Evolutionary conservation across 2,329 filamentous ascomycete species (phyloP), one percentile per base, ranked within the genome.

Genomic region (Penicillium decumbens): DNA sequence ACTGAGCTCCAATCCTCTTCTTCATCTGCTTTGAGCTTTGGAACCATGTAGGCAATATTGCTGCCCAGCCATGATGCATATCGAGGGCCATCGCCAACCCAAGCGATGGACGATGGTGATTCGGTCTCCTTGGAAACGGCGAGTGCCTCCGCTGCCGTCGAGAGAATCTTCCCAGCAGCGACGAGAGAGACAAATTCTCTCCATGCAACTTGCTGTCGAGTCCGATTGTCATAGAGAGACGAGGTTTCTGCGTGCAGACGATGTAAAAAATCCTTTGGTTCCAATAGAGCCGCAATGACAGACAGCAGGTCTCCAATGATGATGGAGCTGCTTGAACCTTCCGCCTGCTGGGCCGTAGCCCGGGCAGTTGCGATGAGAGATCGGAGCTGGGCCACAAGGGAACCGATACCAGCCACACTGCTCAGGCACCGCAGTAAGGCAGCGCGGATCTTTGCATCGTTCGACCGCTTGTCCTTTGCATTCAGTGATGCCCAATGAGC

Each of bases 381-480:
- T 51, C 81, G 83, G 27, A 95, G 72, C 45, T 85, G 82, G n/a
- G 83, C 77, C 8, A 90, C 67, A 25, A 91, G 65, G n/a, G 88
- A 86, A 53, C 89, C 92, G 28, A 95, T 68, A 0, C 90, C 91
- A 2, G 85, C 78, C 13, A 93, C 75, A 63, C 84, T 95, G 49
- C 78, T 78, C 4, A 98, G 72, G 62, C 84, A 88, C 51, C 71
- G 67, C 1, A 88, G 59, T 13, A 97, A 51, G 6, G 63, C 71
- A 2, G 80, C 67, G 39, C 35, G 54, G 41, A 25, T 28, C 50
- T 52, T 61, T 47, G 25, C 40, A 47, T 41, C 49, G 43, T 55
- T 59, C 12, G 45, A 18, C 28, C 46, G 53, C 40, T 48, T 59
- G 13, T 45, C 52, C 41, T 55, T 55, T 33, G 60, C 51, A 32